Evolutionary conservation across 257 asterid species (phyloP), one percentile per base, ranked within the genome.

Genomic region (Solanum sitiens): DNA sequence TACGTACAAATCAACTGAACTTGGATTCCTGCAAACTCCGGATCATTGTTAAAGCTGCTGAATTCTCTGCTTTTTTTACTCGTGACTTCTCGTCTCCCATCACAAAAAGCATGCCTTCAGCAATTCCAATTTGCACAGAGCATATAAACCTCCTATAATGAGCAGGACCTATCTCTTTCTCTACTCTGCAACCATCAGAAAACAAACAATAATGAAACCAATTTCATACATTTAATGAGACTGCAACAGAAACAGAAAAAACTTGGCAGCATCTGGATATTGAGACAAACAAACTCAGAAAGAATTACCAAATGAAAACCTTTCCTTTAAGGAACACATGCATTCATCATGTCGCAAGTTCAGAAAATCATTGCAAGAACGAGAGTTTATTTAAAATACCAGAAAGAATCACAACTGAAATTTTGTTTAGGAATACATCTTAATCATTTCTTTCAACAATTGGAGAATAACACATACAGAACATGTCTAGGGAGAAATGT

Each of bases 1-100:
- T 45, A 79, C 18, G 40, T 79, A 42, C 11, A 79, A 32, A 73
- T 90, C 91, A 89, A 30, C 93, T 56, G 80, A 90, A 87, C 8
- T 89, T 90, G 13, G 91, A 84, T 25, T 90, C 89, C 74, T 87
- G 90, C 44, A 94, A 92, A 56, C 90, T 91, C 42, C 4, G 40
- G 37, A 97, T 91, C 96, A 97, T 92, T 44, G 40, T 33, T 25
- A 93, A 92, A 85, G 99, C 98, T 72, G 98, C 99, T 63, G 98
- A 95, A 88, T 84, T 94, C 88, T 95, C 98, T 2, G 99, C 94
- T 42, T 93, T 95, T 89, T 88, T 94, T 70, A 93, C 80, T 70
- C 95, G 89, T 5, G 90, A 35, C 90, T 91, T 97, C 87, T 93
- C 98, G 0, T 80, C 90, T 61, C 99, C 98, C 39, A 18, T 79